Conservation (phyloP, 805 yeast genomes). For the Maudiozyma bulderi region DNA sequence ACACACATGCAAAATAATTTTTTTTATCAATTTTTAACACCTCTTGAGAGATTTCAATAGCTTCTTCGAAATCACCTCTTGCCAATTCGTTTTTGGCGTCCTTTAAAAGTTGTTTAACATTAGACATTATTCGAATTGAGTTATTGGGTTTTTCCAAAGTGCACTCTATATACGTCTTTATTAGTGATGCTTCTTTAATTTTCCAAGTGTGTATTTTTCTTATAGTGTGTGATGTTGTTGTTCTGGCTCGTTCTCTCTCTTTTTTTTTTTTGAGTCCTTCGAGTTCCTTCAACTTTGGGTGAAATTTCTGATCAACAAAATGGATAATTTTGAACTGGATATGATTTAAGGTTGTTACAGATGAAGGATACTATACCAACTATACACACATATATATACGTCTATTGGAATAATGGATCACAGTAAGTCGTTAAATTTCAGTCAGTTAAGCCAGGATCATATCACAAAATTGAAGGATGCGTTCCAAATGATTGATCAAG, state of each 20-base stretch:
- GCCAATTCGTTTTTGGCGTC: conserved; percentile 45
- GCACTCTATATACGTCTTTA: too few relatives aligned
- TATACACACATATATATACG: too few relatives aligned
- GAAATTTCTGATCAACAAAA: too few relatives aligned
- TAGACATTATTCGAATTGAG: conserved; percentile 22
- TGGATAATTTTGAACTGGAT: too few relatives aligned
- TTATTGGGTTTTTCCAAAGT: background rate
- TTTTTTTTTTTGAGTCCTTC: background rate
- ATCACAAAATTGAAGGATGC: conserved; percentile 61
- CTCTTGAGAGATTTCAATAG: conserved; percentile 45
- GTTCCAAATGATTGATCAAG: conserved; percentile 72
- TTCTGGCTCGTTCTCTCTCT: background rate
- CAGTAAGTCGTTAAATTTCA: conserved; percentile 28
- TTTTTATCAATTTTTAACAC: conserved; percentile 46
- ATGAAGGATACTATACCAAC: too few relatives aligned
- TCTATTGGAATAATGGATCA: conserved; percentile 12
- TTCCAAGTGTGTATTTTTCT: too few relatives aligned
- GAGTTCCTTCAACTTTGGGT: background rate
- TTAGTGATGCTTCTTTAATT: too few relatives aligned
- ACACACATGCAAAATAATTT: conserved; percentile 57
- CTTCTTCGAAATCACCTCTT: conserved; percentile 50
- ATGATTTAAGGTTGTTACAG: too few relatives aligned
- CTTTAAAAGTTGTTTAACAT: conserved; percentile 33
- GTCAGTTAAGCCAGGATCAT: conserved; percentile 49
- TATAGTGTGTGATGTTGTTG: too few relatives aligned